Evolutionary conservation across 192 early-diverging fungal species (phyloP).

Genomic region (Mortierella antarctica): DNA sequence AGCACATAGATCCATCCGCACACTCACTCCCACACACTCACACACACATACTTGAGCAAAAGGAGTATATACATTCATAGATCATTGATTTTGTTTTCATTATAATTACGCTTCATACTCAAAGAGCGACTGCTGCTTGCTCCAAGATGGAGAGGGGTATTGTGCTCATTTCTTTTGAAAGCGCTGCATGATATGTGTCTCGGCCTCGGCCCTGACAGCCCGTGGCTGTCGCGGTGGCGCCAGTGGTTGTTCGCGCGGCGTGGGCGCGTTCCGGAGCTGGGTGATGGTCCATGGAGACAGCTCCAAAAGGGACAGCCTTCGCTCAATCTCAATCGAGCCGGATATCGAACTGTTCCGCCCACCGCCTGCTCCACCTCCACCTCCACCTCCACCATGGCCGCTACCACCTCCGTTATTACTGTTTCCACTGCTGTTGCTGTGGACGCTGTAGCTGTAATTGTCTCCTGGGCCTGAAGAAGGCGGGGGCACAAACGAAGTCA

Average conservation of each 20-base stretch:
- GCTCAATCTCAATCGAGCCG: slow-evolving; percentile 2
- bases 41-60: too few relatives aligned
- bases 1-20: too few relatives aligned
- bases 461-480: neutral
- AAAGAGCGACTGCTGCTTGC: too few relatives aligned
- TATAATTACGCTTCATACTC: too few relatives aligned
- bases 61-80: too few relatives aligned
- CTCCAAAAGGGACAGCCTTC: slow-evolving; percentile 14
- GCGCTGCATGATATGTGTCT: slow-evolving; percentile 24
- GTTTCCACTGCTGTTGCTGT: slow-evolving; percentile 1
- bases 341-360: neutral
- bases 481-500: neutral
- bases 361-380: neutral
- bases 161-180: slow-evolving; percentile 11
- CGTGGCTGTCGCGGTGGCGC: slow-evolving; percentile 15
- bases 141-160: neutral
- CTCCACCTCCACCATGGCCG: neutral
- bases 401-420: neutral
- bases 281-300: slow-evolving; percentile 15
- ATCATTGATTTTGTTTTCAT: too few relatives aligned
- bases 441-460: slow-evolving; percentile 2
- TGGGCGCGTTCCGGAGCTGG: slow-evolving; percentile 15
- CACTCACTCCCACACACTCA: too few relatives aligned
- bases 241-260: slow-evolving; percentile 17
- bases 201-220: neutral